These are phyloP conservation scores for Aurifilum marmelostoma DNA, from an alignment of 2,329 filamentous ascomycete genomes.

Conservation along the genomic window DNA sequence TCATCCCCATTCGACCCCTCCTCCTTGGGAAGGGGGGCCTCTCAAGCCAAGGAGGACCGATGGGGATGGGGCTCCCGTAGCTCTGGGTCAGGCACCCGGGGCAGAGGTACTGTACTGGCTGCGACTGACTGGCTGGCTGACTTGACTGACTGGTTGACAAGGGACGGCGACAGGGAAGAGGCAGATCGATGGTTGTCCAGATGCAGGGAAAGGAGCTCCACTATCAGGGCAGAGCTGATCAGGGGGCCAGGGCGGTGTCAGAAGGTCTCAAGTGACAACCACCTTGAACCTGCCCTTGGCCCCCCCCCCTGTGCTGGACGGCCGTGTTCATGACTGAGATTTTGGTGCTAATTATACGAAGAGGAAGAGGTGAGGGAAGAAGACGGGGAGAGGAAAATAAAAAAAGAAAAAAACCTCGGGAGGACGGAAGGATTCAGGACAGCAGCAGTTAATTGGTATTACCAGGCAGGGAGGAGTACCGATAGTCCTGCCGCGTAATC, in stretches of 20 bases:
- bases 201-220: constrained; percentile 13
- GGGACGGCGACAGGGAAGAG: constrained; percentile 8
- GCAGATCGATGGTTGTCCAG: constrained; percentile 11
- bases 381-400: neutral
- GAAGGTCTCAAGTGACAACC: constrained; percentile 10
- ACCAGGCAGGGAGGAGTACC: neutral
- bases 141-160: too few species aligned
- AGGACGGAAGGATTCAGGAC: neutral
- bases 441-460: neutral
- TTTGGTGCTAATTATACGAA: neutral
- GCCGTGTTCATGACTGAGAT: neutral
- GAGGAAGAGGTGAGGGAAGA: neutral
- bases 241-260: constrained; percentile 18
- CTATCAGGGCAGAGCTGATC: constrained; percentile 19
- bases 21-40: neutral
- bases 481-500: neutral
- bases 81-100: constrained; percentile 11
- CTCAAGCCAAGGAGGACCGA: neutral
- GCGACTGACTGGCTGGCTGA: neutral
- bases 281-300: neutral
- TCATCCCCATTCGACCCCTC: neutral
- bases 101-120: neutral
- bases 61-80: constrained; percentile 6
- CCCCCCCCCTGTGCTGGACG: too few species aligned
- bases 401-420: neutral